A percentile compares a stretch with the other conserved stretches of the same genome.
Evolutionary conservation across 805 yeast genomes (phyloP).

Genomic region (Maudiozyma turicensis): DNA sequence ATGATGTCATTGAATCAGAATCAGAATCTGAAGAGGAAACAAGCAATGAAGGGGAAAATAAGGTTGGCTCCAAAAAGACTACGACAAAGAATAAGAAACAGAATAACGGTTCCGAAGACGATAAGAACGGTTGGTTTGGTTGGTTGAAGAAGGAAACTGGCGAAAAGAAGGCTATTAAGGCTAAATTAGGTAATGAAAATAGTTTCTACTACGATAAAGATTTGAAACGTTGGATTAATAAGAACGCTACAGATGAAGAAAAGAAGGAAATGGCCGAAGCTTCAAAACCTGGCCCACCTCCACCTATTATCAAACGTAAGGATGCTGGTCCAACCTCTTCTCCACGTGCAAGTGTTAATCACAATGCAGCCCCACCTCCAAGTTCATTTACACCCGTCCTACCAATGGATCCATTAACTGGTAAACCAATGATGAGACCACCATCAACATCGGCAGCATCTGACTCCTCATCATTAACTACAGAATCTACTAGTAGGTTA

Average conservation of each 20-base stretch:
- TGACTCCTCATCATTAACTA: constrained; percentile 10
- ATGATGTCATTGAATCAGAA: constrained; percentile 37
- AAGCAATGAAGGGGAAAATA: constrained; percentile 16
- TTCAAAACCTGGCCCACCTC: constrained; percentile 58
- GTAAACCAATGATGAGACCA: constrained; percentile 15
- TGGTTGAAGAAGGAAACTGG: constrained; percentile 56
- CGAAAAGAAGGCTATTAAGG: constrained; percentile 68
- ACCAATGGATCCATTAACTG: constrained; percentile 29
- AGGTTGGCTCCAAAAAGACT: constrained; percentile 9
- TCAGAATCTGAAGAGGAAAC: constrained; percentile 26
- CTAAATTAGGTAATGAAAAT: constrained; percentile 70
- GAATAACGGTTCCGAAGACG: constrained; percentile 15
- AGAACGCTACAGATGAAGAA: constrained; percentile 56
- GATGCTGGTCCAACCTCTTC: constrained; percentile 25
- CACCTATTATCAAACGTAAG: constrained; percentile 29
- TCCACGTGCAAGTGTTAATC: constrained; percentile 32
- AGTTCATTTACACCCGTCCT: constrained; percentile 25
- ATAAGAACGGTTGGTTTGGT: constrained; percentile 37
- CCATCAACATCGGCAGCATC: constrained; percentile 1
- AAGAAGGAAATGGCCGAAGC: constrained; percentile 50
- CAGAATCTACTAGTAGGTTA: not conserved
- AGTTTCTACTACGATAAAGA: constrained; percentile 74
- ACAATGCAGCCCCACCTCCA: constrained; percentile 19
- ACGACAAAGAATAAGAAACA: constrained; percentile 9
- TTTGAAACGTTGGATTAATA: constrained; percentile 79